phyloP scores from a whole-genome alignment of 768 basidiomycete species.

The Roridomyces roridus region DNA sequence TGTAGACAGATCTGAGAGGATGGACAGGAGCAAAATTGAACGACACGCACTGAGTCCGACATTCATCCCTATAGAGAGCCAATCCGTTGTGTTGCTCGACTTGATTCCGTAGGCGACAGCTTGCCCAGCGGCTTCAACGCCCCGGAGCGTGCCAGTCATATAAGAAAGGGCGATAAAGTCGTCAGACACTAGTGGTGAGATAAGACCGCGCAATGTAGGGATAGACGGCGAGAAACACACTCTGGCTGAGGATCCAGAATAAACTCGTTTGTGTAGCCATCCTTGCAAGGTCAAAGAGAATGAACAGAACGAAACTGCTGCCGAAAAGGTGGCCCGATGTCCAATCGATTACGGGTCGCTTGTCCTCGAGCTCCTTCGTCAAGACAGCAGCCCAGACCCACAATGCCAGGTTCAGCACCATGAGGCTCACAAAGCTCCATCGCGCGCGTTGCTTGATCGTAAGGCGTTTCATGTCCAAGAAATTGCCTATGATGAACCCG shows the following conservation, averaged over 20 bases:
- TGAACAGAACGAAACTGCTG: slow-evolving; percentile 35
- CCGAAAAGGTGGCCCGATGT: slow-evolving; percentile 35
- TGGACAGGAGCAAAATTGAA: too few relatives aligned
- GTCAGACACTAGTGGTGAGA: slow-evolving; percentile 35
- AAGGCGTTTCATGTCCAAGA: slow-evolving; percentile 36
- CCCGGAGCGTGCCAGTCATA: slow-evolving; percentile 40
- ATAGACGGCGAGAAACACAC: slow-evolving; percentile 26
- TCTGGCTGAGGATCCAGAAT: slow-evolving; percentile 39
- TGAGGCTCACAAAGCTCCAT: slow-evolving; percentile 34
- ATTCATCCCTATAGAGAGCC: slow-evolving; percentile 39
- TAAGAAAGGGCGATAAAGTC: slow-evolving; percentile 40
- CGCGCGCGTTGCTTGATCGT: slow-evolving; percentile 38
- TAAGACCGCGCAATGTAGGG: not conserved
- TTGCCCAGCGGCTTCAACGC: slow-evolving; percentile 39
- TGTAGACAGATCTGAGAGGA: too few relatives aligned
- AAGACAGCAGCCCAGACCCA: slow-evolving; percentile 40
- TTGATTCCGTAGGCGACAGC: slow-evolving; percentile 42
- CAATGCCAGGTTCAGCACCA: slow-evolving; percentile 36
- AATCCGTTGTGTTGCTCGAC: slow-evolving; percentile 38
- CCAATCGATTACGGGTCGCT: slow-evolving; percentile 39
- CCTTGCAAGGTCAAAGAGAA: slow-evolving; percentile 38
- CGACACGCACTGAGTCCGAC: slow-evolving; percentile 39
- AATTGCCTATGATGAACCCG: slow-evolving; percentile 37
- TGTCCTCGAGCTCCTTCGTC: slow-evolving; percentile 36
- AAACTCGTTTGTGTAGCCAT: slow-evolving; percentile 41